Conservation (phyloP, 257 asterid species). For the Capsicum pubescens region DNA sequence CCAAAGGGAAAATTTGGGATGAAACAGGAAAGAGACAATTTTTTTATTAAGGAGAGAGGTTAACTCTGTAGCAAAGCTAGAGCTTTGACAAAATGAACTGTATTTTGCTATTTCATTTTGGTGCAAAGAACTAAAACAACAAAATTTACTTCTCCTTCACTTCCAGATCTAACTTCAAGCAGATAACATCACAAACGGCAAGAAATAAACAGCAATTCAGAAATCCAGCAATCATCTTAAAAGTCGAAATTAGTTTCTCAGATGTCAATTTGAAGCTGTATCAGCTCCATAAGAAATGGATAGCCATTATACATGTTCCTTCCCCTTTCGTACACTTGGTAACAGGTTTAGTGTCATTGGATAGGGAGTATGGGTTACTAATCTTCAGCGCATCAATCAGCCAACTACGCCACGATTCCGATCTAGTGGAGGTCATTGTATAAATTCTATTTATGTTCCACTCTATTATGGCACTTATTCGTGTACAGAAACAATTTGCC, state of each 20-base stretch:
- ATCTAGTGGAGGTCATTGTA: neutral
- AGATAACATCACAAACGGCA: slow-evolving; percentile 12
- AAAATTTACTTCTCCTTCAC: neutral
- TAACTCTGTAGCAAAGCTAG: neutral
- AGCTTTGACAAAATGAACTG: neutral
- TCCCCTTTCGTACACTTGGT: neutral
- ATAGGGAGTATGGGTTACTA: neutral
- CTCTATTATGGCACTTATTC: neutral
- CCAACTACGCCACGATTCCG: neutral
- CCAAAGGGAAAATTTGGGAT: neutral
- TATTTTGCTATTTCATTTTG: neutral
- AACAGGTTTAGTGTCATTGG: neutral
- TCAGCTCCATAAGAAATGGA: slow-evolving; percentile 13
- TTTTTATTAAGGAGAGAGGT: neutral
- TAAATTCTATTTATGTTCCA: neutral
- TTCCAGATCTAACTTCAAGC: slow-evolving; percentile 20
- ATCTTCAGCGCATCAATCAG: neutral
- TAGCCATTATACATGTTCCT: neutral
- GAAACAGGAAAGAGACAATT: neutral
- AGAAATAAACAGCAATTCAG: neutral
- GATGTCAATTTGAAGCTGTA: slow-evolving; percentile 4
- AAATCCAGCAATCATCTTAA: neutral
- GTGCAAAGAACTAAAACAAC: neutral
- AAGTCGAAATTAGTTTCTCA: slow-evolving; percentile 11
- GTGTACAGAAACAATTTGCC: neutral